phyloP scores from a whole-genome alignment of 2,329 filamentous ascomycete species.

The Bipolaris gigantea region DNA sequence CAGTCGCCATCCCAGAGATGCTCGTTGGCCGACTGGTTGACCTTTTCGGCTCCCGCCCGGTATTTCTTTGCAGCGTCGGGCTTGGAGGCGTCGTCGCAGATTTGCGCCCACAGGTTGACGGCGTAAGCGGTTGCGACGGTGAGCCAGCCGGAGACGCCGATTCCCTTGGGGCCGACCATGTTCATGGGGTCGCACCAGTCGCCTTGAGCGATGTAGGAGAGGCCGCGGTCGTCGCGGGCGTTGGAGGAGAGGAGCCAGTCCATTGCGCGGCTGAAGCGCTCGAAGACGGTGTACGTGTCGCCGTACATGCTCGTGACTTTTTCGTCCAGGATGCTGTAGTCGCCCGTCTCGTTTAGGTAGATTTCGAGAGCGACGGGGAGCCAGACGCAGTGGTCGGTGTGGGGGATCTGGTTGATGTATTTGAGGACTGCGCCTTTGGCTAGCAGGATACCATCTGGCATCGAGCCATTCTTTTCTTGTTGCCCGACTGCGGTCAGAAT shows the following conservation, averaged over 20 bases:
- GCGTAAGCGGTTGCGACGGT: slow-evolving; percentile 60
- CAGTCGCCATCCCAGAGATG: slow-evolving; percentile 61
- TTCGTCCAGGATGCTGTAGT: slow-evolving; percentile 55
- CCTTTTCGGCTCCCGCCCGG: slow-evolving; percentile 49
- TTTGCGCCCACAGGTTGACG: slow-evolving; percentile 56
- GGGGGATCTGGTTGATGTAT: slow-evolving; percentile 64
- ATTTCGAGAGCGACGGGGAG: slow-evolving; percentile 58
- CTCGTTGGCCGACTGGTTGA: slow-evolving; percentile 56
- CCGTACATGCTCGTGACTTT: slow-evolving; percentile 49
- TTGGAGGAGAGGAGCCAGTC: slow-evolving; percentile 54
- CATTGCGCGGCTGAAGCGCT: slow-evolving; percentile 60
- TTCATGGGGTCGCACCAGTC: slow-evolving; percentile 66
- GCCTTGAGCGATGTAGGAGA: slow-evolving; percentile 61
- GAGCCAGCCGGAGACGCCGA: slow-evolving; percentile 62
- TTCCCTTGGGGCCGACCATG: slow-evolving; percentile 63
- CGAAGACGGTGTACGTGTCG: slow-evolving; percentile 55
- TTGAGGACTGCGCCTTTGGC: slow-evolving; percentile 59
- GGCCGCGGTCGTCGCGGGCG: slow-evolving; percentile 56
- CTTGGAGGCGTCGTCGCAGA: slow-evolving; percentile 53
- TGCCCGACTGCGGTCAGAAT: slow-evolving; percentile 56
- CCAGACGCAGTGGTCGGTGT: slow-evolving; percentile 64
- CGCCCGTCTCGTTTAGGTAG: slow-evolving; percentile 59
- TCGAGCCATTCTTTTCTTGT: slow-evolving; percentile 58
- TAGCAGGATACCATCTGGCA: slow-evolving; percentile 61
- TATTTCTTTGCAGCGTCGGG: slow-evolving; percentile 51